Base-by-base conservation (phyloP, 208 protist genomes). In the Crithidia expoeki region DNA sequence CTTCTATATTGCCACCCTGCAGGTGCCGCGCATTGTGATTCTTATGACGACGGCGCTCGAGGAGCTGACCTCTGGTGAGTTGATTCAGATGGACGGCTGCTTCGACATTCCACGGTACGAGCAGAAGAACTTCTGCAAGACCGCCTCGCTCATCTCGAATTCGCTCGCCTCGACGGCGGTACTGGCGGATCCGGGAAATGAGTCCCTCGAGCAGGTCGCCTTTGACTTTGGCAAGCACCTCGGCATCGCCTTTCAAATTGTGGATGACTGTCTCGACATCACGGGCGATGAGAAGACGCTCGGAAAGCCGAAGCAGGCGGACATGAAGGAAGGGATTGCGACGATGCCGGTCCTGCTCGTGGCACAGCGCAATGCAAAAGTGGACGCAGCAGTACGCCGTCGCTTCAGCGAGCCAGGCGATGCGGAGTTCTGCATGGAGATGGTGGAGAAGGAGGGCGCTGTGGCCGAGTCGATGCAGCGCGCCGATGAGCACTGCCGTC, bases 261-360 rank as follows among this genome's bases (percentile, higher is more conserved):
- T 98, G 2, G 97, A 98, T 66, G 97, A 98, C 81, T 90, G 96
- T 72, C 92, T 98, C 14, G 97, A 98, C 80, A 97, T 97, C 71
- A 88, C 80, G 19, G 85, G 85, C 5, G 79, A 83, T 42, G 88
- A 90, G 75, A 83, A 88, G 72, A 69, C 76, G 36, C 71, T 94
- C 9, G 88, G 88, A 2, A 96, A 96, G 75, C 88, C 88, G 19
- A 89, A 84, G 67, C 68, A 93, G 68, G 84, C 78, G 27, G 90
- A 96, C 69, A 85, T 94, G 80, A 87, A 88, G 70, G 86, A 83
- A 40, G 90, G 88, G 38, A 89, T 90, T 49, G 88, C 88, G 38
- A 96, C 90, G 30, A 69, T 96, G 38, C 90, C 90, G 21, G 88
- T 92, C 49, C 70, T 94, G 51, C 84, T 94, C 14, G 86, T 84